phyloP scores from a whole-genome alignment of 345 rosid species.

The Toxicodendron radicans region DNA sequence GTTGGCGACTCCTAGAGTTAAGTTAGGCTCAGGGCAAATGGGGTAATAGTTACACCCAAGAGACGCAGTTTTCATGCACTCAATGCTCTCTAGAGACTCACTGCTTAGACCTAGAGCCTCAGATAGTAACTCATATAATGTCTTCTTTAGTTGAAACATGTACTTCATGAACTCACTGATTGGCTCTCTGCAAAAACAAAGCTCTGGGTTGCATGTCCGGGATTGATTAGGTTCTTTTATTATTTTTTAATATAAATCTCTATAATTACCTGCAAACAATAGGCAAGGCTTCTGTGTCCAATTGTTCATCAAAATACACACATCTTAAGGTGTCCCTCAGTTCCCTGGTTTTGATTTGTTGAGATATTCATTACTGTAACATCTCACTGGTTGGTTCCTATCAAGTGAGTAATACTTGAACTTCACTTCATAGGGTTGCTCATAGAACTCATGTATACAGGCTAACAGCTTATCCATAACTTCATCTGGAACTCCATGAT shows the following conservation, averaged over 20 bases:
- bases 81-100: background rate
- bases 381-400: background rate
- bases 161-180: no score
- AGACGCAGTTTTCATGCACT: background rate
- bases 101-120: background rate
- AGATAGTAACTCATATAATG: no score
- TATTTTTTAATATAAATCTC: no score
- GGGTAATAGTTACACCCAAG: background rate
- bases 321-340: background rate
- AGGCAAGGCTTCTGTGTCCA: background rate
- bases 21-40: no score
- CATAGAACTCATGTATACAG: conserved; percentile 35
- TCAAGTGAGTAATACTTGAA: conserved; percentile 45
- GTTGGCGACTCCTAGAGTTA: background rate
- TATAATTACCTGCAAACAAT: background rate
- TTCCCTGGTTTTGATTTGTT: background rate
- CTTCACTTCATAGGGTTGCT: conserved; percentile 44
- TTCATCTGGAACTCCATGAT: conserved; percentile 40
- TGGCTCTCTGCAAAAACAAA: no score
- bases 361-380: background rate
- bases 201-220: no score
- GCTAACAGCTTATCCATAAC: conserved; percentile 44
- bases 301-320: background rate
- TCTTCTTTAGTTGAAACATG: no score
- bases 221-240: no score